Conservation (phyloP, 805 yeast genomes). For the Clavispora phyllophila region DNA sequence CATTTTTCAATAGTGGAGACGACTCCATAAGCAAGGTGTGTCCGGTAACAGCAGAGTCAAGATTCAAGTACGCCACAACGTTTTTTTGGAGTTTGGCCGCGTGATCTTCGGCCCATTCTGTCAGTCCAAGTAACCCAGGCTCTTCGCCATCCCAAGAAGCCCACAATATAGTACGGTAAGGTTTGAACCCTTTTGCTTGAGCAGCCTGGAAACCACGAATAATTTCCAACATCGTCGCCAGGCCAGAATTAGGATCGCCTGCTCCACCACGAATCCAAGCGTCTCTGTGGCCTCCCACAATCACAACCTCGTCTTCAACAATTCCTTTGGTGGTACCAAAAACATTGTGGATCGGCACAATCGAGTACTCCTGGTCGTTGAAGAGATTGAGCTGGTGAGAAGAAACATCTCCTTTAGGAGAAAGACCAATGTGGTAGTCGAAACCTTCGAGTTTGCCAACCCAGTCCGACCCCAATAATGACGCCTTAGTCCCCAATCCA, state of each 20-base stretch:
- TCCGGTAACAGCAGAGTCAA: slow-evolving; percentile 5
- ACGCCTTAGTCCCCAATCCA: slow-evolving; percentile 2
- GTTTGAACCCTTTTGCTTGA: slow-evolving; percentile 2
- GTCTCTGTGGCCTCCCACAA: slow-evolving; percentile 7
- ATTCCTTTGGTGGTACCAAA: slow-evolving; percentile 4
- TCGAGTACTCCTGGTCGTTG: slow-evolving; percentile 6
- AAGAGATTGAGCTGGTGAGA: slow-evolving; percentile 4
- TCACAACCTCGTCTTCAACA: slow-evolving; percentile 4
- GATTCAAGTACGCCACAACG: slow-evolving; percentile 8
- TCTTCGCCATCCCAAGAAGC: slow-evolving; percentile 10
- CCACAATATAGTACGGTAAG: slow-evolving; percentile 6
- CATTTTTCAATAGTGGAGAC: slow-evolving; percentile 2
- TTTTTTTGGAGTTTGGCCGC: slow-evolving; percentile 3
- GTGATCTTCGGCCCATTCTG: slow-evolving; percentile 10
- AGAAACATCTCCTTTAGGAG: neutral
- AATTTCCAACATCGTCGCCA: slow-evolving; percentile 5
- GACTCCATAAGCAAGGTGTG: slow-evolving; percentile 2
- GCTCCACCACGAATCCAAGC: slow-evolving; percentile 8
- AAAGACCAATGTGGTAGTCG: slow-evolving; percentile 5
- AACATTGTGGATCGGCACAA: slow-evolving; percentile 6
- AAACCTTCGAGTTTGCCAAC: slow-evolving; percentile 6
- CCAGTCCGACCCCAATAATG: slow-evolving; percentile 5
- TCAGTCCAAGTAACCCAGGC: slow-evolving; percentile 5
- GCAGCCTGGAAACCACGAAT: slow-evolving; percentile 4
- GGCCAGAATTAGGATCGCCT: slow-evolving; percentile 9